A percentile compares a stretch with the other conserved stretches of the same genome.
Conservation (phyloP, 1,284 basidiomycete genomes). For the Boletus sp. region DNA sequence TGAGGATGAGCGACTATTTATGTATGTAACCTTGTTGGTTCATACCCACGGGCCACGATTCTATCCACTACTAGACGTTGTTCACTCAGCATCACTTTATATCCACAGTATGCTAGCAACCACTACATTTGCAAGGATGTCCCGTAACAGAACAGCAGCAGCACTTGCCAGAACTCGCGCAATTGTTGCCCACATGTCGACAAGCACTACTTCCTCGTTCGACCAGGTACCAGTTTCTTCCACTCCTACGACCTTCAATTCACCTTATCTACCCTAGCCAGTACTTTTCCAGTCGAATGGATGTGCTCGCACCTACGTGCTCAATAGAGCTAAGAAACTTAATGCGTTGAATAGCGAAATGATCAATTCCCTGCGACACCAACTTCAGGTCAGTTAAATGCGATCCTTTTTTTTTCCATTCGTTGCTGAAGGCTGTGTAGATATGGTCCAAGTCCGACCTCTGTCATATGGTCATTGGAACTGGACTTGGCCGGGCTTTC, state of each 20-base stretch:
- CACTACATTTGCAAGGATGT: constrained; percentile 30
- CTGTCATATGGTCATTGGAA: constrained; percentile 74
- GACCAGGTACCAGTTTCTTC: constrained; percentile 25
- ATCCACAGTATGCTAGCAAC: constrained; percentile 31
- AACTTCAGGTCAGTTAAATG: constrained; percentile 66
- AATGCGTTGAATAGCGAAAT: constrained; percentile 87
- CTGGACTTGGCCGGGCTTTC: constrained; percentile 79
- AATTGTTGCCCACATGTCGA: constrained; percentile 58
- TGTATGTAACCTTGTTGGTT: constrained; percentile 16
- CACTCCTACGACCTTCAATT: constrained; percentile 12
- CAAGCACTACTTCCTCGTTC: constrained; percentile 16
- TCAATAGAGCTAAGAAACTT: constrained; percentile 81
- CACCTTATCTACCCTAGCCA: constrained; percentile 38
- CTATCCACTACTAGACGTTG: too few species aligned
- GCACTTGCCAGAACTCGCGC: constrained; percentile 49
- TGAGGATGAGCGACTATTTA: constrained; percentile 8
- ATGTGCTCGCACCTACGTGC: constrained; percentile 62
- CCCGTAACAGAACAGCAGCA: constrained; percentile 30
- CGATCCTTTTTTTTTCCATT: constrained; percentile 4
- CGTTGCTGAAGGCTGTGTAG: constrained; percentile 40
- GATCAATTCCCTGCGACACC: constrained; percentile 69
- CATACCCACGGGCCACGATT: too few species aligned
- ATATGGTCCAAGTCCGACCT: constrained; percentile 77
- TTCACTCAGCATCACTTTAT: too few species aligned
- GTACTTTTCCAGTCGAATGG: constrained; percentile 71